phyloP scores from a whole-genome alignment of 306 rosid genomes.

The Gillenia trifoliata region DNA sequence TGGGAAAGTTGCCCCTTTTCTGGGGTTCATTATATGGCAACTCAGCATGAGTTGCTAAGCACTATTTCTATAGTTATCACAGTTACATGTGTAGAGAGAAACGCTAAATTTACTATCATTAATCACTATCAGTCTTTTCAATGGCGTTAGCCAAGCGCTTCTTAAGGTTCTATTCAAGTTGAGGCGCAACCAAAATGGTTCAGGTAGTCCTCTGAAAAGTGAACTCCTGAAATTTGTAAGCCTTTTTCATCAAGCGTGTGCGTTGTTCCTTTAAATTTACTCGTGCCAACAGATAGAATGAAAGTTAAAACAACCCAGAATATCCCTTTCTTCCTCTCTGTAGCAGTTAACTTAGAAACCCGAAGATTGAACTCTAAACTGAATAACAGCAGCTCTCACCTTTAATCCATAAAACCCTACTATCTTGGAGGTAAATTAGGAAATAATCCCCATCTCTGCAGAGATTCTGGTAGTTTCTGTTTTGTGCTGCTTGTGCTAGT shows the following conservation, averaged over 20 bases:
- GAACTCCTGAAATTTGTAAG: not conserved
- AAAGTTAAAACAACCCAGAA: not conserved
- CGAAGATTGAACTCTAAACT: not conserved
- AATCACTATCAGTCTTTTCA: not conserved
- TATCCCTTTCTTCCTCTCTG: not conserved
- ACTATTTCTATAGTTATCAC: not conserved
- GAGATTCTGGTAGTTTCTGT: not conserved
- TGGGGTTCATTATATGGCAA: constrained; percentile 1
- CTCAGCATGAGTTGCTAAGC: not conserved
- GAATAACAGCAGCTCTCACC: not conserved
- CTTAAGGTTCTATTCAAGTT: not conserved
- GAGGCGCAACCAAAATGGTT: not conserved
- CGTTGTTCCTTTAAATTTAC: not conserved
- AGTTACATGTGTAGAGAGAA: not conserved
- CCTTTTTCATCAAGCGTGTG: not conserved
- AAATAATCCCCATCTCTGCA: not conserved
- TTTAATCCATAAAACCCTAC: not conserved
- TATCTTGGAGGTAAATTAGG: not conserved
- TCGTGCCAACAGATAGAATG: not conserved
- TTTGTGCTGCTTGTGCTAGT: not conserved
- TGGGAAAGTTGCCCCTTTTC: constrained; percentile 15
- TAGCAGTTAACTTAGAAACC: not conserved
- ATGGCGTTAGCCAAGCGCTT: not conserved
- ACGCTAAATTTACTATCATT: not conserved
- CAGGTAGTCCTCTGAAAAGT: not conserved